Evolutionary conservation across 768 basidiomycete species (phyloP).

Genomic region (Pleurotus salmoneostramineus): DNA sequence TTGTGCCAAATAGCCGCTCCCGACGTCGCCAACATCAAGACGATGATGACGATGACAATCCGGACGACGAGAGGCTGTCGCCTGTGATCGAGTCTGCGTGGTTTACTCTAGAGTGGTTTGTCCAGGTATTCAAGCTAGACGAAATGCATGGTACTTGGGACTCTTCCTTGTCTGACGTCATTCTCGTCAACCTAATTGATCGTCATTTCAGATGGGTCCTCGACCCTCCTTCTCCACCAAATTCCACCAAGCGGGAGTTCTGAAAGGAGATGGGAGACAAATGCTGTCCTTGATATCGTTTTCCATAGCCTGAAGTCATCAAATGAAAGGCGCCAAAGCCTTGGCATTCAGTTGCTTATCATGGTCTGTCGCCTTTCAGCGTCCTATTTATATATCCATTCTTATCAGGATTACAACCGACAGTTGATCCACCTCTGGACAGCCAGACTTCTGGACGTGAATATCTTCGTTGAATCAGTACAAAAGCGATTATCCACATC

Average conservation of each 20-base stretch:
- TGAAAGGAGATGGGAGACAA: conserved; percentile 53
- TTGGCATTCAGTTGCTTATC: conserved; percentile 30
- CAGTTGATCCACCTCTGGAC: conserved; percentile 35
- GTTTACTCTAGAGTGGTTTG: conserved; percentile 67
- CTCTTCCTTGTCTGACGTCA: conserved; percentile 30
- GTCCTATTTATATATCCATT: not conserved
- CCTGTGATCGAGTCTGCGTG: conserved; percentile 58
- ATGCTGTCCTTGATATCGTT: conserved; percentile 44
- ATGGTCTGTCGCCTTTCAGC: conserved; percentile 22
- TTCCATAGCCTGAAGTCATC: conserved; percentile 31
- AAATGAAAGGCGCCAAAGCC: conserved; percentile 21
- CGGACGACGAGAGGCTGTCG: conserved; percentile 11
- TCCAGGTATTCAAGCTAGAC: conserved; percentile 67
- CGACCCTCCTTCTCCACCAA: conserved; percentile 53
- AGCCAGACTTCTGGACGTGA: conserved; percentile 29
- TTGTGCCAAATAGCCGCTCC: conserved; percentile 23
- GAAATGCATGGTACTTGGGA: conserved; percentile 27
- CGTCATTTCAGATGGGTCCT: conserved; percentile 28
- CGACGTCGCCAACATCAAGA: conserved; percentile 24
- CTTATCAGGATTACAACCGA: conserved; percentile 1
- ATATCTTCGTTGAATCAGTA: conserved; percentile 33
- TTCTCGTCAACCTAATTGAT: conserved; percentile 8
- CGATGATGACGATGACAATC: too few species aligned
- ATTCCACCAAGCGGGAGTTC: conserved; percentile 45
- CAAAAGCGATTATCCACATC: conserved; percentile 25